Percentiles rank a stretch among this genome's conserved stretches.
phyloP scores from a whole-genome alignment of 2,329 filamentous ascomycete species.

The Alternaria gaisen region DNA sequence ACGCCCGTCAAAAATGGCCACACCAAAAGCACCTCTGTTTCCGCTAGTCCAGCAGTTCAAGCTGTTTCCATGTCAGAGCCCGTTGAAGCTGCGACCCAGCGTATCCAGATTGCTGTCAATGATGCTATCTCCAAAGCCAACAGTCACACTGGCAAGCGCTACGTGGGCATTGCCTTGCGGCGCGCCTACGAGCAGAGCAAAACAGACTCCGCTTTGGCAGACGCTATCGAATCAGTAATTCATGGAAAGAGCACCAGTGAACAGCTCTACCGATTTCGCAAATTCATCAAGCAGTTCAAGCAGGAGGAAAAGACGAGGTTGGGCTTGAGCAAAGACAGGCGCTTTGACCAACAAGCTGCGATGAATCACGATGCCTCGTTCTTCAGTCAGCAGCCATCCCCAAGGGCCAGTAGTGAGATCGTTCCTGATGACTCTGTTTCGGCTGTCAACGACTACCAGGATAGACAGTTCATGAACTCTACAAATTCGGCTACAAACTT shows the following conservation, averaged over 20 bases:
- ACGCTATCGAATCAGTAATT: constrained; percentile 56
- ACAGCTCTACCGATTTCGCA: constrained; percentile 55
- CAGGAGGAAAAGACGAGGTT: constrained; percentile 39
- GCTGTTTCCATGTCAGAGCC: constrained; percentile 21
- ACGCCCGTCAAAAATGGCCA: constrained; percentile 41
- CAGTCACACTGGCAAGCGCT: constrained; percentile 40
- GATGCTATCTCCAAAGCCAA: constrained; percentile 54
- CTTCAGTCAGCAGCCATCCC: constrained; percentile 32
- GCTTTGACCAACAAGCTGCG: constrained; percentile 27
- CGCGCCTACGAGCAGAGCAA: constrained; percentile 55
- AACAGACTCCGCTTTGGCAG: constrained; percentile 46
- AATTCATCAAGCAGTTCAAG: constrained; percentile 53
- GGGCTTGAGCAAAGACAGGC: constrained; percentile 25
- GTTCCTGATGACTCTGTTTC: constrained; percentile 37
- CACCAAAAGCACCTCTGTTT: constrained; percentile 25
- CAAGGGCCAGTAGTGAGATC: constrained; percentile 36
- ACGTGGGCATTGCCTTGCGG: constrained; percentile 50
- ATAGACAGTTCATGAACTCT: constrained; percentile 17
- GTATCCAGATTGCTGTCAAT: constrained; percentile 51
- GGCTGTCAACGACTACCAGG: constrained; percentile 29
- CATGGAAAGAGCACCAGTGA: constrained; percentile 50
- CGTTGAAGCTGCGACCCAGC: constrained; percentile 30
- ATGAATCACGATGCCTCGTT: constrained; percentile 45
- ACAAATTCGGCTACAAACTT: constrained; percentile 24
- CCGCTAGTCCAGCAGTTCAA: constrained; percentile 31